phyloP scores from a whole-genome alignment of 73 alveolate species.

The Durusdinium trenchii region DNA sequence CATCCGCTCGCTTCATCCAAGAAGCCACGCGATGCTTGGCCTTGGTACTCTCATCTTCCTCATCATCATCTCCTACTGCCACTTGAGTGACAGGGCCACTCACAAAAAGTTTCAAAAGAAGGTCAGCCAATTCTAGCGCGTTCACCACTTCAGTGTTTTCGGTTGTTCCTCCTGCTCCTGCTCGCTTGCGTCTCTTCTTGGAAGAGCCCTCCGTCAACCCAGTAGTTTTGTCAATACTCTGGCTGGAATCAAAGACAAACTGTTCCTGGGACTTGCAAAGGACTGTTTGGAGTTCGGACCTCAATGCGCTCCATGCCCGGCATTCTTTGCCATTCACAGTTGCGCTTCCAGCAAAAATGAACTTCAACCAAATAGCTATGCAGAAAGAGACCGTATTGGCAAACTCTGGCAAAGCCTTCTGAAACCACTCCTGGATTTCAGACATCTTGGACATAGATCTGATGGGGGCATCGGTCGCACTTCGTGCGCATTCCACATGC shows the following conservation, averaged over 20 bases:
- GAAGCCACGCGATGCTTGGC: neutral
- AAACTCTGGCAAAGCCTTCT: neutral
- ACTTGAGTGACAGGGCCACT: neutral
- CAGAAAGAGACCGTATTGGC: neutral
- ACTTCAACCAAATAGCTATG: neutral
- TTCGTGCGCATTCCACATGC: neutral
- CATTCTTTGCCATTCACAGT: neutral
- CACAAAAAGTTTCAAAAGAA: neutral
- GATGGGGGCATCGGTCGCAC: neutral
- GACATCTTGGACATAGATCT: too few relatives aligned
- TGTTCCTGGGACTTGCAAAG: neutral
- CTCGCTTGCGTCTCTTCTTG: neutral
- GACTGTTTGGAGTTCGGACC: neutral
- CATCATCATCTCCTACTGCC: neutral
- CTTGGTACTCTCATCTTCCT: neutral
- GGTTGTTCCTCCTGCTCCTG: neutral
- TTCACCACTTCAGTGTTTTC: neutral
- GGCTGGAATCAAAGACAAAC: too few relatives aligned
- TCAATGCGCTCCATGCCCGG: neutral
- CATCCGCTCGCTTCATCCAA: neutral
- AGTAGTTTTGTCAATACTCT: neutral
- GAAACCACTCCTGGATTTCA: too few relatives aligned
- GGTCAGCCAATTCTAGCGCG: neutral
- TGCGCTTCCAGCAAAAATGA: neutral
- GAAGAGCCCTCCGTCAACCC: neutral